phyloP scores from a whole-genome alignment of 169 alveolate genomes.

The Fabrea salina region DNA sequence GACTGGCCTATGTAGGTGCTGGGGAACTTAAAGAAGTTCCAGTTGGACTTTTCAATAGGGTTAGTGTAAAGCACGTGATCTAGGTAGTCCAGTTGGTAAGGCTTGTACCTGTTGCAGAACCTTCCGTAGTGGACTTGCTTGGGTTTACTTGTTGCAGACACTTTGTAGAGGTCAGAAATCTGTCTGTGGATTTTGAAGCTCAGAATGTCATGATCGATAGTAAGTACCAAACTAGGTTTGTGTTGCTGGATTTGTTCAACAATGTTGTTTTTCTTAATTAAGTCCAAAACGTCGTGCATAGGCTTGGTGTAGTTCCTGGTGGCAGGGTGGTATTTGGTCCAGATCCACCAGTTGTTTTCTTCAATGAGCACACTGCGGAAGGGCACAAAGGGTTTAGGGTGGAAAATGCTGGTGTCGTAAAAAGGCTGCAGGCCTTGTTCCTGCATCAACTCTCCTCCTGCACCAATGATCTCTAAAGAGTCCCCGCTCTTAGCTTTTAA shows the following conservation, averaged over 20 bases:
- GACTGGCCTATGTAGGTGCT: conserved; percentile 24
- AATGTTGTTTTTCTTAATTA: neutral
- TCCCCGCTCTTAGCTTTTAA: neutral
- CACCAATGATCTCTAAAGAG: neutral
- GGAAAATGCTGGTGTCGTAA: neutral
- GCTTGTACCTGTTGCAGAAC: neutral
- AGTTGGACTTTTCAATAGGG: conserved; percentile 1
- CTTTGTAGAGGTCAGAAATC: neutral
- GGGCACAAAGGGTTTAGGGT: conserved; percentile 24
- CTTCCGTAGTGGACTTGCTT: conserved; percentile 14
- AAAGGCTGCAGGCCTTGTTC: neutral
- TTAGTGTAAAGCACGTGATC: conserved; percentile 19
- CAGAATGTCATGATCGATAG: conserved; percentile 1
- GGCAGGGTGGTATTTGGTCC: conserved; percentile 9
- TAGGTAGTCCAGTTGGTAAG: neutral
- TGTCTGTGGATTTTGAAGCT: conserved; percentile 1
- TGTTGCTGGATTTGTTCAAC: neutral
- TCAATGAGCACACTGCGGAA: neutral
- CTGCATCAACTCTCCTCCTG: conserved; percentile 24
- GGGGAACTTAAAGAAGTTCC: conserved; percentile 10
- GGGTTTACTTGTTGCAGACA: neutral
- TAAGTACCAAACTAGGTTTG: conserved; percentile 4
- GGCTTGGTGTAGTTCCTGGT: neutral
- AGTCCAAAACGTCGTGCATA: neutral
- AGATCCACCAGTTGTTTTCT: conserved; percentile 24